These are phyloP conservation scores for Saxophila tyrrhenica DNA, from an alignment of 495 filamentous ascomycete species.

Conservation along the genomic window DNA sequence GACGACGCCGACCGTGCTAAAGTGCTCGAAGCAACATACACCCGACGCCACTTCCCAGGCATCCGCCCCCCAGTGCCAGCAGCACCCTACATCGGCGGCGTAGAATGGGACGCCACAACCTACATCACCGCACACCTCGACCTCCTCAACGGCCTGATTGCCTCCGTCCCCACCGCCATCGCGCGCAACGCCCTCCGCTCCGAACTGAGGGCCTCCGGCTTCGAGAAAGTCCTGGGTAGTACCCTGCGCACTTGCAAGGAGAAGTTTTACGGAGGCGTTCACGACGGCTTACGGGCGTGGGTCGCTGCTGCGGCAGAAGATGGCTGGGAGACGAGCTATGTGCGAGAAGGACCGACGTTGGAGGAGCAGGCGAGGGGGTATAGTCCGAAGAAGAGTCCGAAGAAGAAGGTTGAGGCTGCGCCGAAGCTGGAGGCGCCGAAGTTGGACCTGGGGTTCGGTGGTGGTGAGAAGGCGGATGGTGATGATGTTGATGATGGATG, in stretches of 20 bases:
- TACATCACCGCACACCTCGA: slow-evolving; percentile 89
- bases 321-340: slow-evolving; percentile 68
- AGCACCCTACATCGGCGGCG: slow-evolving; percentile 91
- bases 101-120: slow-evolving; percentile 98
- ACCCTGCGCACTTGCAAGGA: slow-evolving; percentile 88
- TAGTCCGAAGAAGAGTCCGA: slow-evolving; percentile 39
- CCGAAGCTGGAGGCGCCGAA: slow-evolving; percentile 25
- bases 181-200: slow-evolving; percentile 70
- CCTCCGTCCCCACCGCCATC: slow-evolving; percentile 59
- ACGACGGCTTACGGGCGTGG: slow-evolving; percentile 82
- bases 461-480: slow-evolving; percentile 3
- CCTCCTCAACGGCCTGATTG: slow-evolving; percentile 80
- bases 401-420: slow-evolving; percentile 9
- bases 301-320: slow-evolving; percentile 76
- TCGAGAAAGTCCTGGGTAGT: slow-evolving; percentile 79
- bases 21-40: slow-evolving; percentile 38
- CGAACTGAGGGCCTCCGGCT: slow-evolving; percentile 72
- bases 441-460: slow-evolving; percentile 23
- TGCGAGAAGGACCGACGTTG: slow-evolving; percentile 53
- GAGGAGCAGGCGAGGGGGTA: slow-evolving; percentile 28
- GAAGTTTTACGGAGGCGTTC: slow-evolving; percentile 86
- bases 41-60: slow-evolving; percentile 68
- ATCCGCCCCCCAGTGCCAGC: slow-evolving; percentile 84
- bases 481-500: slow-evolving; percentile 10
- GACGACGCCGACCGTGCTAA: slow-evolving; percentile 16